Percentiles rank a stretch among this genome's conserved stretches.
These are phyloP conservation scores for Wallacemonas collosoma DNA, from an alignment of 208 protist genomes.

Conservation along the genomic window DNA sequence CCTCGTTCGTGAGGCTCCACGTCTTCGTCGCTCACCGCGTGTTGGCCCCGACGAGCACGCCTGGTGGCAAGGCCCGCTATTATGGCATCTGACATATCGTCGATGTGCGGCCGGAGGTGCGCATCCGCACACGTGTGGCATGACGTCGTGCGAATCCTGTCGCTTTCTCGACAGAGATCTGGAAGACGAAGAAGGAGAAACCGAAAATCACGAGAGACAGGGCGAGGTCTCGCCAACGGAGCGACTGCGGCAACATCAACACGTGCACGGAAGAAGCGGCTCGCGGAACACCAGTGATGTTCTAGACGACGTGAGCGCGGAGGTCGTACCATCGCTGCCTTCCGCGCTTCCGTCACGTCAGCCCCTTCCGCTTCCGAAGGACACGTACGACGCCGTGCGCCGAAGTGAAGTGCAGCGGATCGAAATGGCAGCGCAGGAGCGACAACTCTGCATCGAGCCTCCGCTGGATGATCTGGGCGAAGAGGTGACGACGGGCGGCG, in stretches of 20 bases:
- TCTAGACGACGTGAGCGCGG: no score
- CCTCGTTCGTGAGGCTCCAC: constrained; percentile 37
- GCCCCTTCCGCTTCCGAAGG: no score
- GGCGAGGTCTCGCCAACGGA: no score
- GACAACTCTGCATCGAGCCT: constrained; percentile 27
- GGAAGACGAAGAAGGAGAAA: background rate
- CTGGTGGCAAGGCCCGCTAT: constrained; percentile 67
- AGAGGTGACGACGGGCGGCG: constrained; percentile 17
- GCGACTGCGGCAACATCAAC: no score
- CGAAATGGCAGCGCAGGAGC: constrained; percentile 28
- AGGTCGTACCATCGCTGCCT: no score
- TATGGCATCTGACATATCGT: constrained; percentile 16
- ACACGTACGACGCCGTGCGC: constrained; percentile 1
- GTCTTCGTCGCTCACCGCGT: constrained; percentile 15
- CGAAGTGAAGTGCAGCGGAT: constrained; percentile 36
- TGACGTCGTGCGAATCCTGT: background rate
- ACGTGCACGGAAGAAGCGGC: no score
- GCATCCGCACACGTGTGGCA: background rate
- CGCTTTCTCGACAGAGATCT: background rate
- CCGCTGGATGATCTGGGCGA: constrained; percentile 25
- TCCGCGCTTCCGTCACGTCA: no score
- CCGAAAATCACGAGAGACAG: constrained; percentile 12
- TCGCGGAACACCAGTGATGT: no score
- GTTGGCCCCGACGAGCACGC: constrained; percentile 14
- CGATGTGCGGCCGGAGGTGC: background rate